These are phyloP conservation scores for Leccinum cinnamomeum DNA, from an alignment of 1,284 basidiomycete species.

Conservation along the genomic window DNA sequence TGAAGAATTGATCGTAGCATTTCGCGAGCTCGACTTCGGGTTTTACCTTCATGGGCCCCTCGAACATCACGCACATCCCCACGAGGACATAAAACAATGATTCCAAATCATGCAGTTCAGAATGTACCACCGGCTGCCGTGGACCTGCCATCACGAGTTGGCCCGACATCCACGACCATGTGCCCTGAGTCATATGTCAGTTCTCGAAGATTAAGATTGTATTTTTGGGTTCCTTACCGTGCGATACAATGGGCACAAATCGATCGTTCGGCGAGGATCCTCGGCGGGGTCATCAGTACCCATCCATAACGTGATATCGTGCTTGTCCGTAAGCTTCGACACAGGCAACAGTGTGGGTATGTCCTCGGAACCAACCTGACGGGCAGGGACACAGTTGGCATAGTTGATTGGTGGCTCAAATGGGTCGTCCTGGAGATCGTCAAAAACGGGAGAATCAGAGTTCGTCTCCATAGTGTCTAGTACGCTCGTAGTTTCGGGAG, in stretches of 20 bases:
- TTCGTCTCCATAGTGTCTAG: neutral
- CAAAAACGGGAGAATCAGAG: neutral
- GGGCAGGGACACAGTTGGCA: neutral
- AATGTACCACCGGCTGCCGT: neutral
- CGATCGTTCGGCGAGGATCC: neutral
- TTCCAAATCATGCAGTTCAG: neutral
- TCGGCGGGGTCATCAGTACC: neutral
- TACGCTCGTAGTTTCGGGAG: neutral
- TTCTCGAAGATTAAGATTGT: neutral
- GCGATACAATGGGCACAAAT: neutral
- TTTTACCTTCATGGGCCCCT: neutral
- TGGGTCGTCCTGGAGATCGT: neutral
- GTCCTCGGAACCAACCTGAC: neutral
- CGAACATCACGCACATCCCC: neutral
- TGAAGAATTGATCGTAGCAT: neutral
- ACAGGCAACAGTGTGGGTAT: neutral
- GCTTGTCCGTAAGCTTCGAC: neutral
- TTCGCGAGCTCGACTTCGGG: neutral
- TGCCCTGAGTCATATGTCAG: neutral
- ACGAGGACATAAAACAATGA: neutral
- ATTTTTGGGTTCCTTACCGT: neutral
- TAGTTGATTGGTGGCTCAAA: neutral
- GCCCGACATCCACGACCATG: neutral
- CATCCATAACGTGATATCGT: neutral
- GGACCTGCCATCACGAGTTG: neutral